phyloP scores from a whole-genome alignment of 352 stramenopile species.

The Phytophthora meadii region DNA sequence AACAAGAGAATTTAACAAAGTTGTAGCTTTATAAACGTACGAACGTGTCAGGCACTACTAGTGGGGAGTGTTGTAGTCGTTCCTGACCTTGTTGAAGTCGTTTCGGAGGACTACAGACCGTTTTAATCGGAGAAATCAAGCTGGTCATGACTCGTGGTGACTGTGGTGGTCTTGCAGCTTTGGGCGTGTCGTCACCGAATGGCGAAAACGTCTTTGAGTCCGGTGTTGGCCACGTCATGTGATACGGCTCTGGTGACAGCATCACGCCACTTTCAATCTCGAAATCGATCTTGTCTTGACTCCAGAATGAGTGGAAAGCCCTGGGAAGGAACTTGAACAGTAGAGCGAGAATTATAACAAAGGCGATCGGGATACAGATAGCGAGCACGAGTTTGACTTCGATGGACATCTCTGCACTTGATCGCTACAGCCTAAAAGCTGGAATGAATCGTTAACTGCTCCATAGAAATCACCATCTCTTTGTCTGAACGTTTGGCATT shows the following conservation, averaged over 20 bases:
- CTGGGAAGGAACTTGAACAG: conserved; percentile 41
- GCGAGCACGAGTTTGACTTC: conserved; percentile 23
- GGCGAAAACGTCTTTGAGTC: conserved; percentile 21
- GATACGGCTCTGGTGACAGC: conserved; percentile 31
- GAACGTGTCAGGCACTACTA: neutral
- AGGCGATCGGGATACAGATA: conserved; percentile 32
- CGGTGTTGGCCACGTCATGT: conserved; percentile 37
- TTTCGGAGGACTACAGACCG: conserved; percentile 34
- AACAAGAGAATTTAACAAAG: no score
- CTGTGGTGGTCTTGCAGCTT: conserved; percentile 14
- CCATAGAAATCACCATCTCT: conserved; percentile 15
- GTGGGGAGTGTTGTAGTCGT: conserved; percentile 13
- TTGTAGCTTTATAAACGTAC: neutral
- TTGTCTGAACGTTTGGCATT: no score
- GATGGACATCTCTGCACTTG: conserved; percentile 20
- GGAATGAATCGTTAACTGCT: conserved; percentile 20
- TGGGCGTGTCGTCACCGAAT: conserved; percentile 5
- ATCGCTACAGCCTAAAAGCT: conserved; percentile 13
- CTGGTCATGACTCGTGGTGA: conserved; percentile 40
- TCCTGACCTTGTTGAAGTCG: conserved; percentile 10
- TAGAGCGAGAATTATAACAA: conserved; percentile 42
- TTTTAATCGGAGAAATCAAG: conserved; percentile 34
- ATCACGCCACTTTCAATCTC: conserved; percentile 20
- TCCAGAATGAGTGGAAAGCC: conserved; percentile 12
- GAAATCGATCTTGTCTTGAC: conserved; percentile 25